phyloP scores from a whole-genome alignment of 1,139 yeast genomes.

The Yueomyces sp. region DNA sequence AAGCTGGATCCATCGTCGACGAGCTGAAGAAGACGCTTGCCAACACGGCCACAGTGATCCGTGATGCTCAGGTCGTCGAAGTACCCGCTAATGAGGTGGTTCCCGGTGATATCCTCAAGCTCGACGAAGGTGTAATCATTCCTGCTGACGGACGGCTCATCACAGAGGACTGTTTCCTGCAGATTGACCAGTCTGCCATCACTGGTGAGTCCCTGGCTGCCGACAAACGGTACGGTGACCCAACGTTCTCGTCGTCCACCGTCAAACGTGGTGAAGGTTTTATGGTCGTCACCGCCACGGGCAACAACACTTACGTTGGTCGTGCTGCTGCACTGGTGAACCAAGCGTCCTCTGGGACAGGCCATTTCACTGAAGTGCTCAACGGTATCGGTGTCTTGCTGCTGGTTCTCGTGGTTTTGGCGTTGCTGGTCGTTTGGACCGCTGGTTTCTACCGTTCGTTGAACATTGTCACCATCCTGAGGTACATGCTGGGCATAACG shows the following conservation, averaged over 20 bases:
- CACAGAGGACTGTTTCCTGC: constrained; percentile 75
- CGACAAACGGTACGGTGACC: constrained; percentile 80
- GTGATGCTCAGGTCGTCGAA: constrained; percentile 67
- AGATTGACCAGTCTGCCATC: constrained; percentile 92
- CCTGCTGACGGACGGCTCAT: constrained; percentile 92
- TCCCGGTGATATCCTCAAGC: constrained; percentile 81
- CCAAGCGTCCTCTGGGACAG: constrained; percentile 85
- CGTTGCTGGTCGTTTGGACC: constrained; percentile 80
- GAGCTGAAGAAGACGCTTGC: constrained; percentile 87
- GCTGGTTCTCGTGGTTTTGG: constrained; percentile 74
- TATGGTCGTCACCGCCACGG: constrained; percentile 89
- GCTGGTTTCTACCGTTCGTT: constrained; percentile 90
- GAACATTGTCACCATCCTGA: constrained; percentile 73
- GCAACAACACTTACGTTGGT: constrained; percentile 86
- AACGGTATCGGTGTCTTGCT: constrained; percentile 93
- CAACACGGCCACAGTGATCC: constrained; percentile 71
- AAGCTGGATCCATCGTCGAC: constrained; percentile 91
- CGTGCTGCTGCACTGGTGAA: constrained; percentile 92
- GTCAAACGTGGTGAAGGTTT: constrained; percentile 93
- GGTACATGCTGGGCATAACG: constrained; percentile 90
- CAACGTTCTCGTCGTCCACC: constrained; percentile 82
- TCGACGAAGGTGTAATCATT: constrained; percentile 88
- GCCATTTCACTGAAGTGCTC: constrained; percentile 94
- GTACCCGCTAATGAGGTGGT: constrained; percentile 70
- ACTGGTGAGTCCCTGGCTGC: constrained; percentile 96